Evolutionary conservation across 73 alveolate genomes (phyloP).

Genomic region (Paraurostyla sp.): DNA sequence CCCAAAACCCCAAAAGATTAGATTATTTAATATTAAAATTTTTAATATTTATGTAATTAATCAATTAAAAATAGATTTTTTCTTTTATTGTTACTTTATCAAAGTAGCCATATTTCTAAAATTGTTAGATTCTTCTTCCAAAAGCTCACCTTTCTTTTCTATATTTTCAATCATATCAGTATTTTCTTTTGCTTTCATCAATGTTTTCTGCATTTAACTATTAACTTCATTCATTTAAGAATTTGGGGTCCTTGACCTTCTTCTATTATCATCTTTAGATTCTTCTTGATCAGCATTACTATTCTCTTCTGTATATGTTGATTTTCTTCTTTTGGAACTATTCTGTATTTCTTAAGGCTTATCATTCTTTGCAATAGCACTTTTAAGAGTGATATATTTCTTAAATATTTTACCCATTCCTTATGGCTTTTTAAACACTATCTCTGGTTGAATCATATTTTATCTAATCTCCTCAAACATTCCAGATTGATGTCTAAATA

Average conservation of each 20-base stretch:
- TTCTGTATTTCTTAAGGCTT: background rate
- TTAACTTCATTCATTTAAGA: background rate
- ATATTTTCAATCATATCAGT: constrained; percentile 6
- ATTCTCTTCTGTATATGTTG: background rate
- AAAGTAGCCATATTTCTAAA: constrained; percentile 27
- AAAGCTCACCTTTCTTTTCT: background rate
- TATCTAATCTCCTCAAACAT: constrained; percentile 40
- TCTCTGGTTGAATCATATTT: constrained; percentile 33
- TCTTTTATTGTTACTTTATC: no score
- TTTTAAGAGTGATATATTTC: constrained; percentile 33
- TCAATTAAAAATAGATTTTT: no score
- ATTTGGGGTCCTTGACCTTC: constrained; percentile 28
- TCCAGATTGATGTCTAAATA: constrained; percentile 1
- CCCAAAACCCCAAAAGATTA: no score
- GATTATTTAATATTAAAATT: no score
- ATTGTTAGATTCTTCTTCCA: background rate
- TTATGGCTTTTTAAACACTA: background rate
- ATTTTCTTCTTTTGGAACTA: background rate
- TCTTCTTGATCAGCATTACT: background rate
- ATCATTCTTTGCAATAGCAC: constrained; percentile 19
- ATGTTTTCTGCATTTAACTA: background rate
- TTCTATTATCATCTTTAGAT: background rate
- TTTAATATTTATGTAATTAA: no score
- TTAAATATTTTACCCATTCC: constrained; percentile 38
- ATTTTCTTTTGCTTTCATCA: background rate